Evolutionary conservation across 1,139 yeast species (phyloP), one percentile per base, ranked within the genome.

Genomic region (Candida albicans): DNA sequence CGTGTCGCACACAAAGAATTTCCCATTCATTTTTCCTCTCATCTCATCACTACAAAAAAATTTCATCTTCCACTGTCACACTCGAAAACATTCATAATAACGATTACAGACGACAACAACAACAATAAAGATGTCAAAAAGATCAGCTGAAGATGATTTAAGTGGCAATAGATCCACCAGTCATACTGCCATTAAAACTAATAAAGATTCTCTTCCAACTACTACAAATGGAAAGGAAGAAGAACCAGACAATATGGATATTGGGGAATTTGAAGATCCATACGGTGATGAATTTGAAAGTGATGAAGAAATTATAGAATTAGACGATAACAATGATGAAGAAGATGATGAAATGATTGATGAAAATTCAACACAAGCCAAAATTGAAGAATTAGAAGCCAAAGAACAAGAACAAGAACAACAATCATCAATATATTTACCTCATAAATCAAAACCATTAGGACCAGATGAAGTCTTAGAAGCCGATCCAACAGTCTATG

Each of bases 391-490:
- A 48, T 55, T 60, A 39, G 48, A 57, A 35, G 93, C 22, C 22
- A 18, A 59, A 40, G 51, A 61, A 36, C 58, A 56, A 26, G 65
- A 68, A 44, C 56, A 57, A 39, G 52, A 55, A 46, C 51, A 51
- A 44, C 59, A 62, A 34, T 59, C 75, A 2, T 68, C 75, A 25
- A 65, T 91, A 41, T 91, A 87, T 65, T 73, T 91, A 53, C 98
- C 98, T 24, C 96, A 90, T 61, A 78, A 81, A 66, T 85, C 95
- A 27, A 83, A 81, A 56, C 96, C 96, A 5, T 73, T 93, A 52
- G 98, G 96, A 1, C 96, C 96, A 2, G 96, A 90, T 68, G 99
- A 93, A 69, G 95, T 87, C 8, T 75, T 93, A 61, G 98, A 93
- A 67, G 96, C 99, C 1, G 99, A 93, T 67, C 96, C 96, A 44